Evolutionary conservation across 2,329 filamentous ascomycete genomes (phyloP).

Genomic region (Colletotrichum tofieldiae): DNA sequence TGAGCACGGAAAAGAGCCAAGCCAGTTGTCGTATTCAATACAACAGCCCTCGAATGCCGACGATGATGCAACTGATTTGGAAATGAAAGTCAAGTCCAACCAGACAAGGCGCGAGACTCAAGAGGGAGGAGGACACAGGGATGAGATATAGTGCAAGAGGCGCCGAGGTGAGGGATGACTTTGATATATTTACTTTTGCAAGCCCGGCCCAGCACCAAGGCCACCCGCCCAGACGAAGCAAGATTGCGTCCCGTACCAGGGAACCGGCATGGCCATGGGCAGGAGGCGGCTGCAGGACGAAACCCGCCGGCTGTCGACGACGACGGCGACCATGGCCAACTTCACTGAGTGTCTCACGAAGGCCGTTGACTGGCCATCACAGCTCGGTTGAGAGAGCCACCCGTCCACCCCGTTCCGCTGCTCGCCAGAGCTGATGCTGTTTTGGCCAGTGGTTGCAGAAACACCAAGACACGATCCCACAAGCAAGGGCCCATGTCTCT

Average conservation of each 20-base stretch:
- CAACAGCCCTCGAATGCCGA: conserved; percentile 36
- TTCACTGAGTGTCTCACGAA: conserved; percentile 32
- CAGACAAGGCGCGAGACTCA: conserved; percentile 21
- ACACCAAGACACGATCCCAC: conserved; percentile 35
- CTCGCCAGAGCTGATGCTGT: conserved; percentile 21
- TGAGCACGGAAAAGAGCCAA: background rate
- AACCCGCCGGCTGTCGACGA: conserved; percentile 6
- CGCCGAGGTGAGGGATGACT: conserved; percentile 36
- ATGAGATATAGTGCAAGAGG: conserved; percentile 38
- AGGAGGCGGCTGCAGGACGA: conserved; percentile 16
- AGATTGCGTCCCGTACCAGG: conserved; percentile 19
- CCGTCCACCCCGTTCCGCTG: conserved; percentile 24
- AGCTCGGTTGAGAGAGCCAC: conserved; percentile 24
- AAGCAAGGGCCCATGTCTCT: conserved; percentile 37
- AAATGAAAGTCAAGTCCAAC: conserved; percentile 22
- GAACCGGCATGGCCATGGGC: conserved; percentile 5
- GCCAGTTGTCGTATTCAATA: conserved; percentile 39
- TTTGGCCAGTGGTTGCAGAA: conserved; percentile 38
- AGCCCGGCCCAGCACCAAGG: conserved; percentile 18
- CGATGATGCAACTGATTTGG: conserved; percentile 33
- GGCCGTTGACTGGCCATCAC: conserved; percentile 37
- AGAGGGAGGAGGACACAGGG: conserved; percentile 39
- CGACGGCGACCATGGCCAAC: conserved; percentile 8
- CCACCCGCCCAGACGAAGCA: conserved; percentile 6
- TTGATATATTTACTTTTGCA: conserved; percentile 44